Evolutionary conservation across 176 grass and related monocot genomes (phyloP).

Genomic region (Ananas comosus): DNA sequence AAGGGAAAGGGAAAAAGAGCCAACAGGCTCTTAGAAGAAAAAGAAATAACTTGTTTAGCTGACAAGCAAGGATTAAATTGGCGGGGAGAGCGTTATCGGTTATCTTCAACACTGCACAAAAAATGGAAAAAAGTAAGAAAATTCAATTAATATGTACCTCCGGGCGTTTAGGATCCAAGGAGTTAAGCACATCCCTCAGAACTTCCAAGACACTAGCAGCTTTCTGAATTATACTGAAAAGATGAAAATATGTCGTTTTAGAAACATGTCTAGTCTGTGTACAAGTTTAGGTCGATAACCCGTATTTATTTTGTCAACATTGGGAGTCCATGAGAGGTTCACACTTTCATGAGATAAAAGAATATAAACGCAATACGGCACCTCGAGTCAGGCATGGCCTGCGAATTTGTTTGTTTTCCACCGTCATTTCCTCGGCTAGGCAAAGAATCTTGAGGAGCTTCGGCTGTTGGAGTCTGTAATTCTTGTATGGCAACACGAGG

Average conservation of each 20-base stretch:
- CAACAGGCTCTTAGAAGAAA: too few species aligned
- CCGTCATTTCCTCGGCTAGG: conserved; percentile 29
- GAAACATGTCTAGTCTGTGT: neutral
- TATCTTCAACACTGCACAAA: neutral
- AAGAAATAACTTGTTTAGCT: neutral
- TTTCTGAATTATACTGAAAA: conserved; percentile 77
- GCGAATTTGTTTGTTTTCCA: conserved; percentile 35
- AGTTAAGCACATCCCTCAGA: conserved; percentile 76
- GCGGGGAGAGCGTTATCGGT: neutral
- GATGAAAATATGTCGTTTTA: conserved; percentile 7
- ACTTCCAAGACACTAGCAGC: conserved; percentile 79
- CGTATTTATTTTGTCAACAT: neutral
- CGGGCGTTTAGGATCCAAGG: conserved; percentile 68
- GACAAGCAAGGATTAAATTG: neutral
- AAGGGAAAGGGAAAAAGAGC: too few species aligned
- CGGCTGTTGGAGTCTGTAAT: conserved; percentile 32
- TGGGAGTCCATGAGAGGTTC: too few species aligned
- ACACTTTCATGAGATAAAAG: neutral
- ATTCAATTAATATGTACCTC: conserved; percentile 47
- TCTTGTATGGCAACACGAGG: conserved; percentile 43
- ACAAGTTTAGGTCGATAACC: too few species aligned
- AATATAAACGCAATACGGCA: conserved; percentile 14
- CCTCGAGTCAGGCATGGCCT: conserved; percentile 53
- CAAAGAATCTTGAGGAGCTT: conserved; percentile 29
- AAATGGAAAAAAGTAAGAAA: neutral